These are phyloP conservation scores for Pseudogymnoascus sp. DNA, from an alignment of 2,329 filamentous ascomycete species.

Conservation along the genomic window DNA sequence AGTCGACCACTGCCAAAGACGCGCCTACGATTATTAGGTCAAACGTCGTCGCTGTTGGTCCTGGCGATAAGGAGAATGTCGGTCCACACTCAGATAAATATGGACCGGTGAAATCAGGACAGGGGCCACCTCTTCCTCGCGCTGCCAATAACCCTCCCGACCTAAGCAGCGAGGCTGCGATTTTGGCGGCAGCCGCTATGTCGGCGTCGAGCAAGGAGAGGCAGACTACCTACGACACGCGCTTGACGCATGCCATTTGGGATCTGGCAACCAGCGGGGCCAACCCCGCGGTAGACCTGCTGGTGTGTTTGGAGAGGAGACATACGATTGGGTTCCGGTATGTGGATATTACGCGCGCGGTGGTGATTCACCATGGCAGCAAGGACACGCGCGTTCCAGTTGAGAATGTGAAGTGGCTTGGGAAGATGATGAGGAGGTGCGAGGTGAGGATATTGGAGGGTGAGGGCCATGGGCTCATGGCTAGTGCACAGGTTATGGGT, in stretches of 20 bases:
- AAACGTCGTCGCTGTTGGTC: slow-evolving; percentile 29
- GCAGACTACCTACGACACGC: slow-evolving; percentile 67
- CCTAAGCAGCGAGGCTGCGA: slow-evolving; percentile 25
- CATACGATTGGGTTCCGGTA: slow-evolving; percentile 94
- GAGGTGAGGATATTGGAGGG: slow-evolving; percentile 85
- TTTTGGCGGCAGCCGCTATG: slow-evolving; percentile 44
- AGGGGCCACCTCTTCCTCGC: slow-evolving; percentile 20
- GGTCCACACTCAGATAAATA: slow-evolving; percentile 23
- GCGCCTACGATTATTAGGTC: slow-evolving; percentile 27
- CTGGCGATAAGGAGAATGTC: slow-evolving; percentile 25
- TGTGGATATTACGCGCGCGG: slow-evolving; percentile 83
- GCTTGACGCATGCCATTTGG: slow-evolving; percentile 91
- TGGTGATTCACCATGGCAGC: slow-evolving; percentile 90
- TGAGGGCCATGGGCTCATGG: slow-evolving; percentile 94
- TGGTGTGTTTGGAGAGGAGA: slow-evolving; percentile 84
- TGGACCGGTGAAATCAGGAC: slow-evolving; percentile 23
- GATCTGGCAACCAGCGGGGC: slow-evolving; percentile 81
- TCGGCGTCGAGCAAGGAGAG: slow-evolving; percentile 62
- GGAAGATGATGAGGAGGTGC: slow-evolving; percentile 85
- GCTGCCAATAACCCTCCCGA: slow-evolving; percentile 22
- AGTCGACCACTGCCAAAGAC: slow-evolving; percentile 35
- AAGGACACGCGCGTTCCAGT: slow-evolving; percentile 86
- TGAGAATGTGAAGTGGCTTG: slow-evolving; percentile 91
- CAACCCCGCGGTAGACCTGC: slow-evolving; percentile 85
- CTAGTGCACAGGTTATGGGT: slow-evolving; percentile 86